Base-by-base conservation (phyloP, 2,329 filamentous ascomycete genomes). In the Alternaria incomplexa region DNA sequence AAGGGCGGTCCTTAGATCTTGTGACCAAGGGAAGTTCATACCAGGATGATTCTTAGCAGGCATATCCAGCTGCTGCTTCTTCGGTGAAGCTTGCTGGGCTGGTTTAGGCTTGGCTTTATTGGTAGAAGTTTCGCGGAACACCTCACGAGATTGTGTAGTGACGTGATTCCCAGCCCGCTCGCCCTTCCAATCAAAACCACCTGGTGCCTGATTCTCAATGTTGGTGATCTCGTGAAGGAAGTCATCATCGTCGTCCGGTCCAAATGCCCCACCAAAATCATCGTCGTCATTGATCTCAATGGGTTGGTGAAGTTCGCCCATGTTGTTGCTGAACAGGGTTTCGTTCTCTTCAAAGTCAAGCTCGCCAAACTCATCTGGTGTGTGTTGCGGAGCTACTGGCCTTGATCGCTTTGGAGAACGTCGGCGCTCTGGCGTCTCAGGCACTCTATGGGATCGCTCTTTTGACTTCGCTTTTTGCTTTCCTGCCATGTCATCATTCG, bases 1-100 rank as follows among this genome's bases (percentile, higher is more conserved):
- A 67, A 99, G 82, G n/a, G 89, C 91, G 57, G 84, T 86, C 68
- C 90, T 91, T 23, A 99, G 91, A 71, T 98, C 94, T 46, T 87
- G 85, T 15, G 94, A 97, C 96, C 96, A 99, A 5, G 89, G 84
- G 73, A 72, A 70, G 20, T 73, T 75, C 76, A 78, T 77, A 6
- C 74, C 74, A 6, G 89, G 84, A 72, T 72, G 64, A n/a, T 73
- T 76, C 67, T 75, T 76, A 4, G 69, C 72, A 36, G 69, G 67
- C 61, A 71, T 71, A 47, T 65, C 69, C 25, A 70, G 56, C 13
- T 71, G 67, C 17, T 74, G 52, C 36, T 78, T 79, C 58, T 73
- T 72, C 10, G 77, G 76, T 23, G 77, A 76, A 30, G 55, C 20
- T 25, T 66, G 69, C 50, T 51, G 56, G 17, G 69, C 58, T 43